phyloP scores from a whole-genome alignment of 169 alveolate genomes.

The Plasmodium adleri region DNA sequence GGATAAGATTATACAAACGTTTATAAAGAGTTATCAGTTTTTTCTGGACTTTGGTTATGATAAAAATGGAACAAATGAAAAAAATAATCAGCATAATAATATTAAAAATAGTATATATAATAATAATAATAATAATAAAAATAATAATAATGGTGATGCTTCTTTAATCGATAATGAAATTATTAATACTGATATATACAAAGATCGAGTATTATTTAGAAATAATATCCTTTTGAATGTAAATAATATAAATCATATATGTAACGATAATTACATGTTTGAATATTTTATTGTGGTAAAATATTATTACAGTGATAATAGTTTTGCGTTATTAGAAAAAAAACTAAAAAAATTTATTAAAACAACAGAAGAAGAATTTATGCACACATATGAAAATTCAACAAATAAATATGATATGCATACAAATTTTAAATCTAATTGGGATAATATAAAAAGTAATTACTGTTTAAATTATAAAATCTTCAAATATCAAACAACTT shows the following conservation, averaged over 20 bases:
- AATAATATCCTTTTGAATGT: constrained; percentile 46
- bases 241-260: constrained; percentile 63
- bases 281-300: constrained; percentile 62
- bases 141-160: background rate
- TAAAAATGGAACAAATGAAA: background rate
- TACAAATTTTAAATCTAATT: constrained; percentile 27
- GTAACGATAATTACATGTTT: constrained; percentile 67
- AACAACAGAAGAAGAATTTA: constrained; percentile 20
- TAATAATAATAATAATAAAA: background rate
- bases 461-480: constrained; percentile 73
- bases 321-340: constrained; percentile 54
- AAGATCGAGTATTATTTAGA: constrained; percentile 58
- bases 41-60: constrained; percentile 69
- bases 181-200: background rate
- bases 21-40: constrained; percentile 51
- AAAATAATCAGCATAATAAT: background rate
- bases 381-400: constrained; percentile 10
- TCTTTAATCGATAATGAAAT: background rate
- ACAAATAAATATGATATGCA: constrained; percentile 36
- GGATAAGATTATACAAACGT: constrained; percentile 61
- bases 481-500: constrained; percentile 67
- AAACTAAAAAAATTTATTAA: constrained; percentile 48
- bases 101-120: background rate
- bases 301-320: constrained; percentile 67
- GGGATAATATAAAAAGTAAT: constrained; percentile 42